Conservation (phyloP, 768 basidiomycete genomes). For the Strobilomyces dryophilus region DNA sequence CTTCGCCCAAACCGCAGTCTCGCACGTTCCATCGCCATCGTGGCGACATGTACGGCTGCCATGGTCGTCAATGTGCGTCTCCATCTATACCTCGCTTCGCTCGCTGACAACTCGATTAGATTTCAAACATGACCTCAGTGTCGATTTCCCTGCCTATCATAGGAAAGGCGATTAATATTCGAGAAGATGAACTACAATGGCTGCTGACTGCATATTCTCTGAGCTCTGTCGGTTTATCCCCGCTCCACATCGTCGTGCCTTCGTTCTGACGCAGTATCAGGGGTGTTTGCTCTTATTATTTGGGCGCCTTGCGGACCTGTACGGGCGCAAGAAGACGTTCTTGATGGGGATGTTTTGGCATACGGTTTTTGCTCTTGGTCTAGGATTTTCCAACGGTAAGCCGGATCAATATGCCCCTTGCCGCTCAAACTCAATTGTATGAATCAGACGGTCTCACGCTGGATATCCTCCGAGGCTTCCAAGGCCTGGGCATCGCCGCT, state of each 20-base stretch:
- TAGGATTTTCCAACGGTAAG: constrained; percentile 58
- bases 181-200: constrained; percentile 60
- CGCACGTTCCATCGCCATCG: constrained; percentile 27
- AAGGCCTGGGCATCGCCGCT: constrained; percentile 79
- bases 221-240: constrained; percentile 48
- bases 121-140: constrained; percentile 38
- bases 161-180: constrained; percentile 44
- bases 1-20: constrained; percentile 16
- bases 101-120: constrained; percentile 18
- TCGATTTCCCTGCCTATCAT: constrained; percentile 52
- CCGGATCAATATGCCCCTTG: background rate
- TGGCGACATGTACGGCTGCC: constrained; percentile 37
- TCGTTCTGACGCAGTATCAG: constrained; percentile 34
- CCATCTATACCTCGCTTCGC: background rate
- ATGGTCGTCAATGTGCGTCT: constrained; percentile 35
- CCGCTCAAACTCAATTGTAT: background rate
- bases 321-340: constrained; percentile 71
- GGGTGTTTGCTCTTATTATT: constrained; percentile 75
- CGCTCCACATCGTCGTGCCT: background rate
- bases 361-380: constrained; percentile 54
- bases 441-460: constrained; percentile 52
- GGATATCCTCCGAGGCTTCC: constrained; percentile 68
- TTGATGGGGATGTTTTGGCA: constrained; percentile 53
- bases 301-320: constrained; percentile 77
- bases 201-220: constrained; percentile 62